phyloP scores from a whole-genome alignment of 202 grass and related monocot species.

The Bolboschoenoplectus hybrid region DNA sequence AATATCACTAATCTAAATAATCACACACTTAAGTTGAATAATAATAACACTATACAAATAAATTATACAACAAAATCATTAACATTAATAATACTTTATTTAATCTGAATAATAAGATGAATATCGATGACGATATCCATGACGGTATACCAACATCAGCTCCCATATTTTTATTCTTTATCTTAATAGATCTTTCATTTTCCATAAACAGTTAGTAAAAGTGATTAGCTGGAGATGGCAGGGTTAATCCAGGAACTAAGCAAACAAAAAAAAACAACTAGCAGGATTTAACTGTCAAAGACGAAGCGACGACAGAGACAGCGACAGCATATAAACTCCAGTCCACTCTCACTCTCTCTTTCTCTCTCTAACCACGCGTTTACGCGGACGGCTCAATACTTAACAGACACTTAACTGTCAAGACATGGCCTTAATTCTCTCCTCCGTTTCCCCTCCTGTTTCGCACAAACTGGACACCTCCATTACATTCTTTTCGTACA shows the following conservation, averaged over 20 bases:
- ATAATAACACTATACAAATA: too few species aligned
- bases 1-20: too few species aligned
- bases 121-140: too few species aligned
- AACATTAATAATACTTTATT: too few species aligned
- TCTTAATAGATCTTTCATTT: neutral
- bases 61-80: too few species aligned
- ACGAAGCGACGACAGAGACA: neutral
- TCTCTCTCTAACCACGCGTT: conserved; percentile 39
- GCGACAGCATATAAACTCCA: neutral
- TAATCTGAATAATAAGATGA: too few species aligned
- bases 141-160: too few species aligned
- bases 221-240: conserved; percentile 9
- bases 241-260: neutral
- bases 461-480: neutral
- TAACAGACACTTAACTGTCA: conserved; percentile 38
- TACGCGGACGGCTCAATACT: conserved; percentile 46
- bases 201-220: conserved; percentile 18
- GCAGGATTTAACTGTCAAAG: neutral
- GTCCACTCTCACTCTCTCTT: conserved; percentile 1
- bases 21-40: too few species aligned
- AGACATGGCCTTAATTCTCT: neutral
- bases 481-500: neutral
- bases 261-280: neutral
- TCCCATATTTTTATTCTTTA: too few species aligned
- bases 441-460: neutral